Evolutionary conservation across 495 filamentous ascomycete species (phyloP), one percentile per base, ranked within the genome.

Genomic region (Tetracladium setigerum): DNA sequence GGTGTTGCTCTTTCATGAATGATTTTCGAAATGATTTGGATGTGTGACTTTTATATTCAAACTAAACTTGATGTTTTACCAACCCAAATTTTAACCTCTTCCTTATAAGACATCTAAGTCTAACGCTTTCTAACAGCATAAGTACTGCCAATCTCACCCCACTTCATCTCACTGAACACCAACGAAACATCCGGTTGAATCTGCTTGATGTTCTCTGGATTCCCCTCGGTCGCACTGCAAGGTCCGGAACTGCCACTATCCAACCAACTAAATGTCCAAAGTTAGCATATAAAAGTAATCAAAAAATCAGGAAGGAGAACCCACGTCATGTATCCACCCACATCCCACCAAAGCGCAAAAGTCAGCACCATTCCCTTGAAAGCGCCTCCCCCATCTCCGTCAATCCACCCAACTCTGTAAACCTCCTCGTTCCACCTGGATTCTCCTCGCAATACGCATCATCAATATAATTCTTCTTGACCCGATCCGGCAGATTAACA

Each of bases 81-180:
- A n/a, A n/a, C n/a, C n/a, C n/a, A n/a, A n/a, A n/a, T n/a, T n/a
- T n/a, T n/a, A n/a, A n/a, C n/a, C n/a, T n/a, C n/a, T n/a, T n/a
- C n/a, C n/a, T n/a, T n/a, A n/a, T n/a, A n/a, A n/a, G n/a, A n/a
- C n/a, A n/a, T n/a, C n/a, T n/a, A n/a, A n/a, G n/a, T n/a, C n/a
- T n/a, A n/a, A n/a, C n/a, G n/a, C n/a, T n/a, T n/a, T n/a, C n/a
- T n/a, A n/a, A n/a, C n/a, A n/a, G n/a, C n/a, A n/a, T n/a, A n/a
- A n/a, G n/a, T n/a, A n/a, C n/a, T n/a, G n/a, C 49, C 76, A 44
- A 86, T 77, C 15, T 81, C 76, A 11, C 81, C 81, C 64, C 82
- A 76, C 59, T 72, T 74, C 62, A 84, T 73, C 64, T 83, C 81
- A 41, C 72, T 77, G 62, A 74, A 83, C 13, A 67, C 72, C 12